These are phyloP conservation scores for Paecilomyces fulvus DNA, from an alignment of 2,329 filamentous ascomycete species.

Conservation along the genomic window DNA sequence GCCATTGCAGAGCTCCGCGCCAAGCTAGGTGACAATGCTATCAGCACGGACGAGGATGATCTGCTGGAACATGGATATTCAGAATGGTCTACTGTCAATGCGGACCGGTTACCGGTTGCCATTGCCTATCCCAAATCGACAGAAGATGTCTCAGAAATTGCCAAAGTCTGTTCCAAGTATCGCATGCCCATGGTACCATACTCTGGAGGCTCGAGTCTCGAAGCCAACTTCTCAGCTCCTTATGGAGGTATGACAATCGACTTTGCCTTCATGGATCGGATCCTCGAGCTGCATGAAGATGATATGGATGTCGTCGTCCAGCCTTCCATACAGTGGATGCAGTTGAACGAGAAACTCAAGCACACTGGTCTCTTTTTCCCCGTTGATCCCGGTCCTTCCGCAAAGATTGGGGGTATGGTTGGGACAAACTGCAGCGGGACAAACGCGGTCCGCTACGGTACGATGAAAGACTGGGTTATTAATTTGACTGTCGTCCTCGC, in stretches of 20 bases:
- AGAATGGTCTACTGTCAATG: constrained; percentile 63
- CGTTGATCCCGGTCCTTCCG: constrained; percentile 69
- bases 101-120: constrained; percentile 53
- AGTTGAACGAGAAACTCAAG: constrained; percentile 67
- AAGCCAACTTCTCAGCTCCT: constrained; percentile 83
- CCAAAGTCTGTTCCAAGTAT: constrained; percentile 67
- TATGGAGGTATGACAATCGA: constrained; percentile 84
- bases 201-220: constrained; percentile 76
- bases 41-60: constrained; percentile 57
- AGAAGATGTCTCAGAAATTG: constrained; percentile 56
- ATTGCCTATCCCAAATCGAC: constrained; percentile 58
- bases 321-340: constrained; percentile 86
- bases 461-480: constrained; percentile 69
- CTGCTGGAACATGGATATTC: constrained; percentile 58
- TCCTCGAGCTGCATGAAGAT: constrained; percentile 69
- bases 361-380: constrained; percentile 79
- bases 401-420: constrained; percentile 52
- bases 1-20: constrained; percentile 48
- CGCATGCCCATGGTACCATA: constrained; percentile 78
- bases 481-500: constrained; percentile 63
- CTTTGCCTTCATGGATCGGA: constrained; percentile 78
- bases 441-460: constrained; percentile 58
- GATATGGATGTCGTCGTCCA: constrained; percentile 94
- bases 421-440: constrained; percentile 60
- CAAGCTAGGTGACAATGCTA: constrained; percentile 48